A percentile compares a stretch with the other conserved stretches of the same genome.
phyloP scores from a whole-genome alignment of 2,329 filamentous ascomycete species.

The Penicillium brasilianum region DNA sequence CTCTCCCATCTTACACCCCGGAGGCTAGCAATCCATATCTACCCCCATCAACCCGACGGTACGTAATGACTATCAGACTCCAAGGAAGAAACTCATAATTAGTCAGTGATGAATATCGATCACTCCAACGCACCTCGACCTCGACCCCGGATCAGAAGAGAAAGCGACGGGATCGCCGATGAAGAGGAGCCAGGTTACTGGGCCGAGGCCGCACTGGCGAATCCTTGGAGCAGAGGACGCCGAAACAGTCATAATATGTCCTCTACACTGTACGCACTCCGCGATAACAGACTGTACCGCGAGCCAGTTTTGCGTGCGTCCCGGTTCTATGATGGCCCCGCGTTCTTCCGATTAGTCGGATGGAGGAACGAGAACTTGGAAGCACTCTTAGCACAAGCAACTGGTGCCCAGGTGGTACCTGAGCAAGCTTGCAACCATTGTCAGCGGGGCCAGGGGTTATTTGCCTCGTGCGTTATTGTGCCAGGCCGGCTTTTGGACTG shows the following conservation, averaged over 20 bases:
- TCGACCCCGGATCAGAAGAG: neutral
- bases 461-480: neutral
- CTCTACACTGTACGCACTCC: neutral
- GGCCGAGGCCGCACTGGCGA: neutral
- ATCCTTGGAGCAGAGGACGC: neutral
- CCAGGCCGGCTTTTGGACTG: neutral
- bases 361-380: constrained; percentile 1
- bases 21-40: too few relatives aligned
- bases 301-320: neutral
- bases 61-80: neutral
- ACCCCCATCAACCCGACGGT: too few relatives aligned
- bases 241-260: neutral
- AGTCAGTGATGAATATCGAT: neutral
- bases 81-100: neutral
- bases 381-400: neutral
- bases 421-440: neutral
- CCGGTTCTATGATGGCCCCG: neutral
- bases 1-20: too few relatives aligned
- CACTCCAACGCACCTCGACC: neutral
- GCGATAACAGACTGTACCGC: neutral
- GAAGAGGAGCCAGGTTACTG: constrained; percentile 1
- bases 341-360: neutral
- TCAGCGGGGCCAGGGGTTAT: neutral
- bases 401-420: constrained; percentile 1
- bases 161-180: neutral